phyloP scores from a whole-genome alignment of 305 asterid species.

The Ajuga reptans region DNA sequence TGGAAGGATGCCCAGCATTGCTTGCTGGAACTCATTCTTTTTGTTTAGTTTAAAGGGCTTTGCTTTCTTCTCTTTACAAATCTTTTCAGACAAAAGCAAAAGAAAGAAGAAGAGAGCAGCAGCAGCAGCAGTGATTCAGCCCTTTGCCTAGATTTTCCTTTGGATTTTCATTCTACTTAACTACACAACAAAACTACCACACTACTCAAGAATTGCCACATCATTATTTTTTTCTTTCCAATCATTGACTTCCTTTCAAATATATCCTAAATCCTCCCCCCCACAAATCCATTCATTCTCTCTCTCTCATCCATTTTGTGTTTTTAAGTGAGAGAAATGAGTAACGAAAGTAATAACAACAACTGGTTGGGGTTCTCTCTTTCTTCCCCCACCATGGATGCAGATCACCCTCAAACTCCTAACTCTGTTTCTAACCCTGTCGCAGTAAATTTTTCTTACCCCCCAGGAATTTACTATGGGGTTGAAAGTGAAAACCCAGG shows the following conservation, averaged over 20 bases:
- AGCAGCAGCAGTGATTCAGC: constrained; percentile 29
- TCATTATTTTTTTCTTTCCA: constrained; percentile 31
- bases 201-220: constrained; percentile 5
- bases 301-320: no score
- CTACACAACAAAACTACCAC: constrained; percentile 52
- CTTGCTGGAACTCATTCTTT: constrained; percentile 90
- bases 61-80: constrained; percentile 57
- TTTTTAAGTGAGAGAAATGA: constrained; percentile 28
- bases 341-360: constrained; percentile 32
- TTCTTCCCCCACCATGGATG: constrained; percentile 57
- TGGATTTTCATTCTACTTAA: constrained; percentile 37
- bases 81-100: constrained; percentile 31
- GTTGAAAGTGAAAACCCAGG: constrained; percentile 31
- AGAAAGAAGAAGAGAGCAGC: constrained; percentile 18
- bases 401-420: constrained; percentile 31
- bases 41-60: constrained; percentile 77
- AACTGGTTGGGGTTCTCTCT: constrained; percentile 92
- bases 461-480: constrained; percentile 41
- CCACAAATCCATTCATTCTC: not conserved
- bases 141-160: constrained; percentile 35
- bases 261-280: not conserved
- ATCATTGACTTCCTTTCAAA: constrained; percentile 50
- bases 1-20: constrained; percentile 75
- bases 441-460: constrained; percentile 33
- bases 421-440: constrained; percentile 28